These are phyloP conservation scores for Fusarium sp. DNA, from an alignment of 2,329 filamentous ascomycete species.

Conservation along the genomic window DNA sequence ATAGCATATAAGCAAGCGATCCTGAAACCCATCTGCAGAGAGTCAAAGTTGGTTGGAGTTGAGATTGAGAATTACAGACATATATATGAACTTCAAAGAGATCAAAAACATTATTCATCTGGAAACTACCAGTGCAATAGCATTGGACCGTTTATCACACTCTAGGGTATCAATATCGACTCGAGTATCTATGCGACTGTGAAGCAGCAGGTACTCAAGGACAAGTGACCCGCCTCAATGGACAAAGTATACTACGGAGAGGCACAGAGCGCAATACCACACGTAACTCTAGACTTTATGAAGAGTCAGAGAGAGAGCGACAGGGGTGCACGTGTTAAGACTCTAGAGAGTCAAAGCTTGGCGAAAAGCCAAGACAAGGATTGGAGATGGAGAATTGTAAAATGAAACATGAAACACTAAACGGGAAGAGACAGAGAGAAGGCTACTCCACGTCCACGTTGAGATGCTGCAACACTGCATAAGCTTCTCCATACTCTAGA, in stretches of 20 bases:
- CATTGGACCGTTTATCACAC: not conserved
- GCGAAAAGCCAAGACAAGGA: constrained; percentile 15
- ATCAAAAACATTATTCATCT: not conserved
- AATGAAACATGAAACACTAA: constrained; percentile 41
- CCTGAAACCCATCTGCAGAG: not conserved
- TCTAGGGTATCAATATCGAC: constrained; percentile 1
- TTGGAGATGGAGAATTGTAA: constrained; percentile 18
- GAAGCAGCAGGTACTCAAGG: not conserved
- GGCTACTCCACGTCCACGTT: constrained; percentile 20
- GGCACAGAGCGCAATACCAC: constrained; percentile 6
- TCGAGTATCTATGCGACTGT: not conserved
- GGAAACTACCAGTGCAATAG: not conserved
- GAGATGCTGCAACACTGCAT: constrained; percentile 5
- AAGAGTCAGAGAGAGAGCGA: constrained; percentile 14
- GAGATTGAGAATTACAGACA: not conserved
- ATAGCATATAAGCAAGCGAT: not conserved
- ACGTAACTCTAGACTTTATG: not conserved
- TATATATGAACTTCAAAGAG: not conserved
- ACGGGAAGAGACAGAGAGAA: constrained; percentile 18
- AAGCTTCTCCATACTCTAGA: constrained; percentile 20
- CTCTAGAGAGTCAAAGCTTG: constrained; percentile 19
- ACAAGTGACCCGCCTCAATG: not conserved
- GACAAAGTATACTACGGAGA: constrained; percentile 22
- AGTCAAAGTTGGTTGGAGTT: not conserved
- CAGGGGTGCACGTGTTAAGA: constrained; percentile 16